Percentiles rank a stretch among this genome's conserved stretches.
phyloP scores from a whole-genome alignment of 208 protist genomes.

The Leishmania mexicana region DNA sequence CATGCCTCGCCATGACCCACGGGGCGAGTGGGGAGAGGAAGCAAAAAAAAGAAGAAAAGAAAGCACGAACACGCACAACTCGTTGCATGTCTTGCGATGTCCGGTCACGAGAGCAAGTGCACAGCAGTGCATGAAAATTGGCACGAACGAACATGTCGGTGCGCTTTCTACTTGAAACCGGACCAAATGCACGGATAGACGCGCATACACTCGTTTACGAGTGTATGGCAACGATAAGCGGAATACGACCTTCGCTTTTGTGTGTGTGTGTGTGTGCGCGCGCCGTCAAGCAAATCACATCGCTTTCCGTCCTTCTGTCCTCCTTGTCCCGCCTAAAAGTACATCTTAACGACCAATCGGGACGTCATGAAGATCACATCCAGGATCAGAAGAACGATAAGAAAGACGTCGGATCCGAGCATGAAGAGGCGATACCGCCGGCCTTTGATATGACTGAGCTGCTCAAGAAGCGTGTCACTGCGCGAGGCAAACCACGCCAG shows the following conservation, averaged over 20 bases:
- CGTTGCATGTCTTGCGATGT: background rate
- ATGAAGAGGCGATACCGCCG: slow-evolving; percentile 73
- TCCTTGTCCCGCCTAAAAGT: slow-evolving; percentile 39
- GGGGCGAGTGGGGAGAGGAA: background rate
- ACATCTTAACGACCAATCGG: slow-evolving; percentile 52
- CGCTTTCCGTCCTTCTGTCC: background rate
- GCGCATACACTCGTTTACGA: background rate
- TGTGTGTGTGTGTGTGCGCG: no score
- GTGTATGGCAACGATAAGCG: background rate
- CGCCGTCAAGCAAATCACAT: background rate
- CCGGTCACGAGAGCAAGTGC: background rate
- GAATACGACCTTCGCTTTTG: background rate
- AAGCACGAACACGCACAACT: background rate
- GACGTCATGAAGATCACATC: slow-evolving; percentile 68
- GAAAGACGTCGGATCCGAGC: slow-evolving; percentile 71
- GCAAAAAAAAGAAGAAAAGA: background rate
- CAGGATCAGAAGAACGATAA: slow-evolving; percentile 68
- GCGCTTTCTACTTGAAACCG: background rate
- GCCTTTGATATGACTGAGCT: slow-evolving; percentile 63
- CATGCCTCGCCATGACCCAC: background rate
- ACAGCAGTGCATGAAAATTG: background rate
- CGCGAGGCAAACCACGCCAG: slow-evolving; percentile 64
- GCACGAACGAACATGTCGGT: background rate
- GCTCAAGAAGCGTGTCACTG: slow-evolving; percentile 67
- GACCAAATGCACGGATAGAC: background rate